These are phyloP conservation scores for Hippophae tibetana DNA, from an alignment of 306 rosid genomes.

Conservation along the genomic window DNA sequence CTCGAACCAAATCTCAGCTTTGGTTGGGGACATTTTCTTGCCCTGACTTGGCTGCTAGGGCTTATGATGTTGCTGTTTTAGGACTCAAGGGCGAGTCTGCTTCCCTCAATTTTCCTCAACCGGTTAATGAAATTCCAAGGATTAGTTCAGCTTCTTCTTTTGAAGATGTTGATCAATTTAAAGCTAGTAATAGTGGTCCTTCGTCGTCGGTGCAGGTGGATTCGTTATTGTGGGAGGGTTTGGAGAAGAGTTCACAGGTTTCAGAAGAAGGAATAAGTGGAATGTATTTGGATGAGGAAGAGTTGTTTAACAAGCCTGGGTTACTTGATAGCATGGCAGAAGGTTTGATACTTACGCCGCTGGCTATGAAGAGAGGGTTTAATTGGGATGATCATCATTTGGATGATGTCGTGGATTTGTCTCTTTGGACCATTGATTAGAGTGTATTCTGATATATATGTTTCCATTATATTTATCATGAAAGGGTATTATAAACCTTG, in stretches of 20 bases:
- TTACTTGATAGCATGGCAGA: conserved; percentile 37
- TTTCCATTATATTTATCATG: too few species aligned
- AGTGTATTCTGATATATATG: too few species aligned
- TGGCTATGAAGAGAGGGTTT: conserved; percentile 27
- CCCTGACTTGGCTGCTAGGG: conserved; percentile 69
- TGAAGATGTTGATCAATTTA: conserved; percentile 17
- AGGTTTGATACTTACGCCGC: conserved; percentile 41
- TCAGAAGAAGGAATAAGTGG: not conserved
- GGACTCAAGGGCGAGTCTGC: conserved; percentile 42
- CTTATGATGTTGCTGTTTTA: conserved; percentile 56
- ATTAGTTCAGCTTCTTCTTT: conserved; percentile 15
- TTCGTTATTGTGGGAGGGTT: not conserved
- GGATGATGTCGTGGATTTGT: too few species aligned
- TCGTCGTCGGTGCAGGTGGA: not conserved
- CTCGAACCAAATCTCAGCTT: conserved; percentile 35
- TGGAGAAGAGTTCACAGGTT: not conserved
- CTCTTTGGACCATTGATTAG: too few species aligned
- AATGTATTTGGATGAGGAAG: conserved; percentile 32
- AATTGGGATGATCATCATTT: conserved; percentile 16
- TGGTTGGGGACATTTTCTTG: conserved; percentile 61
- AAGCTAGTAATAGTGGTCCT: not conserved
- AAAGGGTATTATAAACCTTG: too few species aligned
- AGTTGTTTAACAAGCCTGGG: conserved; percentile 37
- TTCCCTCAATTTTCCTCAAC: conserved; percentile 38
- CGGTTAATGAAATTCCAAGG: conserved; percentile 12